Base-by-base conservation (phyloP, 2,329 filamentous ascomycete genomes). In the Xylariaceae sp. region DNA sequence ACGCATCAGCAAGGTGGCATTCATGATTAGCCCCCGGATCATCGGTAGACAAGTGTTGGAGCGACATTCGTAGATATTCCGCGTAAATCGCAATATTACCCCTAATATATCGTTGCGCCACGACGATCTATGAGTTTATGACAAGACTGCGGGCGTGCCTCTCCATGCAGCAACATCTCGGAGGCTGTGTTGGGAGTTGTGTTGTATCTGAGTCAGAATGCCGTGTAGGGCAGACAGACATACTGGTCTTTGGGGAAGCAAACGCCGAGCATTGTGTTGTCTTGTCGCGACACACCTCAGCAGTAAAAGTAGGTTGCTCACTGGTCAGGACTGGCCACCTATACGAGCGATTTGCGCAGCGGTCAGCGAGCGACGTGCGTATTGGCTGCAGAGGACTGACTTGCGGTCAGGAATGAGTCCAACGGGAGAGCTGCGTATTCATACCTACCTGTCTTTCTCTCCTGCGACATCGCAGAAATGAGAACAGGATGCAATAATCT, bases 131-230 rank as follows among this genome's bases (percentile, higher is more conserved):
- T 31, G 28, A 12, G 28, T n/a, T n/a, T n/a, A 55, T 54, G 50
- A 54, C 50, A 49, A 28, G 56, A 53, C 40, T 37, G 24, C n/a
- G 23, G 44, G 49, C 49, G 48, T 43, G 48, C 33, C 48, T 53
- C 47, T 47, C 29, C n/a, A 39, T n/a, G n/a, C n/a, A n/a, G n/a
- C n/a, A n/a, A n/a, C n/a, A 26, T 40, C 47, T 28, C 34, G 46
- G 58, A 62, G 62, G 62, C 56, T 60, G 63, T 62, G 57, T 61
- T 61, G 40, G 51, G 39, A 53, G 41, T 64, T 56, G 65, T 53
- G 65, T 66, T 58, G 56, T 60, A 64, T 69, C 67, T 69, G 67
- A 69, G 59, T 68, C 67, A 68, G 59, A 59, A 53, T 57, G 53
- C 53, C 45, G 61, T 31, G 28, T 62, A 62, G 65, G 65, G 45